A percentile compares a stretch with the other conserved stretches of the same genome.
Conservation (phyloP, 73 alveolate species). For the Paraurostyla sp. region DNA sequence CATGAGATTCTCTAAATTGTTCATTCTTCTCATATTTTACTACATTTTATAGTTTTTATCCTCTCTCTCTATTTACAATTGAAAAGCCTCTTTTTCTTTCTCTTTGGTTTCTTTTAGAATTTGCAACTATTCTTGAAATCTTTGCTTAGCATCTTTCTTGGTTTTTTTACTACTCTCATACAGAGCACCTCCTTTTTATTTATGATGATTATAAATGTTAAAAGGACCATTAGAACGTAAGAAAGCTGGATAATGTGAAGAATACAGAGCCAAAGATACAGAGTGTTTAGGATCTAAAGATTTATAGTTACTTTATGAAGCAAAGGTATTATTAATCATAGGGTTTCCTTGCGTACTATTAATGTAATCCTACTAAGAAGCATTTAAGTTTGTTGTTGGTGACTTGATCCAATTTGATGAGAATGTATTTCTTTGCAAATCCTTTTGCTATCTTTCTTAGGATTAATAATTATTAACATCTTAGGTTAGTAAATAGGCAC, state of each 20-base stretch:
- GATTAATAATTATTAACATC: background rate
- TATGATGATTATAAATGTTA: conserved; percentile 25
- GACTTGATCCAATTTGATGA: background rate
- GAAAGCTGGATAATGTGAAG: conserved; percentile 34
- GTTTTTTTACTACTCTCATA: background rate
- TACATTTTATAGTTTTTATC: conserved; percentile 1
- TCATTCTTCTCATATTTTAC: background rate
- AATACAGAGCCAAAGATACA: background rate
- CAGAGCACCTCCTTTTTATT: background rate
- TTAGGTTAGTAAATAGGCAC: no score
- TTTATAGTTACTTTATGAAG: no score
- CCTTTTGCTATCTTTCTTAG: background rate
- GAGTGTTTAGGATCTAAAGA: background rate
- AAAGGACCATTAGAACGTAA: conserved; percentile 27
- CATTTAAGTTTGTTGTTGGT: background rate
- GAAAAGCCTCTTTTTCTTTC: background rate
- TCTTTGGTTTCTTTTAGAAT: background rate
- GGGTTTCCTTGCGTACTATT: no score
- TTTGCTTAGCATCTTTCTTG: background rate
- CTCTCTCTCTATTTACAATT: background rate
- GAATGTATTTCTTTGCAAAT: background rate
- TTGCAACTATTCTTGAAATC: background rate
- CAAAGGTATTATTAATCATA: no score
- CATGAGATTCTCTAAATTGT: conserved; percentile 32
- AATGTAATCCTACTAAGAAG: background rate